A percentile compares a stretch with the other conserved stretches of the same genome.
phyloP scores from a whole-genome alignment of 2,329 filamentous ascomycete genomes.

The Pestalotiopsis sp. region DNA sequence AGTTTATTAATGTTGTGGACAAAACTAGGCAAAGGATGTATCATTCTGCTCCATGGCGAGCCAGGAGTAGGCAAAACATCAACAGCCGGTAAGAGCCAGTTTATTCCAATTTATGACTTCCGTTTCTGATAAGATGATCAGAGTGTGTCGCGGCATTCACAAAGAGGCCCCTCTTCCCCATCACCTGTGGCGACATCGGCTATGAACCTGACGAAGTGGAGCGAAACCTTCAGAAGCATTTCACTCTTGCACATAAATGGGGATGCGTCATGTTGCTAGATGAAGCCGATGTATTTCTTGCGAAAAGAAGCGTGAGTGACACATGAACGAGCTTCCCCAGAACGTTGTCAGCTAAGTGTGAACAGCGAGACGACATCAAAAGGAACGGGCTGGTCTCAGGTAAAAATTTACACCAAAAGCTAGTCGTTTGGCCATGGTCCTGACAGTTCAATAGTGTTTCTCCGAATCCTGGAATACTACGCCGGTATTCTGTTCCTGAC shows the following conservation, averaged over 20 bases:
- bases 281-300: slow-evolving; percentile 33
- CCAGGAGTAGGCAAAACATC: slow-evolving; percentile 20
- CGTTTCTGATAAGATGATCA: neutral
- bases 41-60: slow-evolving; percentile 35
- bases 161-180: slow-evolving; percentile 12
- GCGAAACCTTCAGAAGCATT: neutral
- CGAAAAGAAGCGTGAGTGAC: slow-evolving; percentile 26
- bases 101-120: neutral
- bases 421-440: too few species aligned
- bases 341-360: slow-evolving; percentile 14
- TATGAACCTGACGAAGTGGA: slow-evolving; percentile 7
- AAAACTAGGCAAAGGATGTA: slow-evolving; percentile 31
- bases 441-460: slow-evolving; percentile 30
- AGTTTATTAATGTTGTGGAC: slow-evolving; percentile 10
- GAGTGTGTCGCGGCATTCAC: slow-evolving; percentile 17
- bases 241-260: slow-evolving; percentile 5
- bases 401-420: neutral
- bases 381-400: slow-evolving; percentile 18
- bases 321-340: neutral
- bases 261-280: slow-evolving; percentile 36
- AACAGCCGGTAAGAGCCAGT: slow-evolving; percentile 11
- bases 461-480: slow-evolving; percentile 37
- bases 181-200: slow-evolving; percentile 17
- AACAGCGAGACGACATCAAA: slow-evolving; percentile 29
- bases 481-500: slow-evolving; percentile 26